These are phyloP conservation scores for Mrakia hoshinonis DNA, from an alignment of 768 basidiomycete genomes.

Conservation along the genomic window DNA sequence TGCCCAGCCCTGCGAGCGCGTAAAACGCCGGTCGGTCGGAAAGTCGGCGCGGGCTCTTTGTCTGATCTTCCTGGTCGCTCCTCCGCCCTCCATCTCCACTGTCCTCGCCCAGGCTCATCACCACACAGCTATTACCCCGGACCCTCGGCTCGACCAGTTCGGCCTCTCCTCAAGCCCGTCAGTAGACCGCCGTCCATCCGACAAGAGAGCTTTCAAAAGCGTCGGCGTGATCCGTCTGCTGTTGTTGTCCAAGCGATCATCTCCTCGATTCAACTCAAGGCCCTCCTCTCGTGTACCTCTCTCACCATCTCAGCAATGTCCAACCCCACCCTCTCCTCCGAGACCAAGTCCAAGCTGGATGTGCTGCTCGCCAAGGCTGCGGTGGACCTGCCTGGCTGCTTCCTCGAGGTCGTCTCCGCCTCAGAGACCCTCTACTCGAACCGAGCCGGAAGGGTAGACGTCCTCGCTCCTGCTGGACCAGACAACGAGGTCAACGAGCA, in stretches of 20 bases:
- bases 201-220: no score
- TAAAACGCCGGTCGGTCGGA: no score
- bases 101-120: background rate
- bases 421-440: constrained; percentile 30
- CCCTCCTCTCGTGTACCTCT: background rate
- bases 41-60: background rate
- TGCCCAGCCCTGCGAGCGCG: no score
- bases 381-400: constrained; percentile 28
- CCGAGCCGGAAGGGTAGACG: constrained; percentile 30
- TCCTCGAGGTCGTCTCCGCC: constrained; percentile 30
- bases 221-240: no score
- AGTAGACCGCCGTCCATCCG: no score
- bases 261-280: no score
- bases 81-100: background rate
- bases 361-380: constrained; percentile 6
- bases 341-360: constrained; percentile 5
- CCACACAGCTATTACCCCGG: no score
- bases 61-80: background rate
- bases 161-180: no score
- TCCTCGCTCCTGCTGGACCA: constrained; percentile 22
- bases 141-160: no score
- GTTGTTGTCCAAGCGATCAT: background rate
- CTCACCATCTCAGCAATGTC: background rate
- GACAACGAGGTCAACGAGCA: constrained; percentile 25
- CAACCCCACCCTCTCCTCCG: background rate